phyloP scores from a whole-genome alignment of 1,284 basidiomycete species.

The Porodaedalea pini region DNA sequence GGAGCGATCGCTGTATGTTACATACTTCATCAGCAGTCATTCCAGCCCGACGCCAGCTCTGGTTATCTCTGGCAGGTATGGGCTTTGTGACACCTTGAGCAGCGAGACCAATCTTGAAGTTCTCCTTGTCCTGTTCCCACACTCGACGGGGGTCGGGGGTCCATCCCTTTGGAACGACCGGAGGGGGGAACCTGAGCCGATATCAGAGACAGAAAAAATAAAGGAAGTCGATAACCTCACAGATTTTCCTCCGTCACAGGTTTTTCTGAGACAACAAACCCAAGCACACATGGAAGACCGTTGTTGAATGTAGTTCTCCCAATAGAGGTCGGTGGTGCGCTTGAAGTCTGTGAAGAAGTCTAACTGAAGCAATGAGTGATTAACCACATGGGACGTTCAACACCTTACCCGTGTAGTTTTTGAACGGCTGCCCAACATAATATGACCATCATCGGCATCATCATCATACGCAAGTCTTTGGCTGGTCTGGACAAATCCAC shows the following conservation, averaged over 20 bases:
- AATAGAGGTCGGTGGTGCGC: constrained; percentile 25
- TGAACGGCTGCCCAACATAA: constrained; percentile 33
- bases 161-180: constrained; percentile 82
- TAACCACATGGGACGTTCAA: constrained; percentile 18
- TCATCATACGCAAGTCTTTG: constrained; percentile 74
- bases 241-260: constrained; percentile 71
- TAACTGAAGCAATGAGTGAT: constrained; percentile 21
- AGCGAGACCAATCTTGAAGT: constrained; percentile 25
- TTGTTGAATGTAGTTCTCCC: constrained; percentile 57
- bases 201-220: constrained; percentile 18
- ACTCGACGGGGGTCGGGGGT: constrained; percentile 76
- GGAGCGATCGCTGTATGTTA: neutral
- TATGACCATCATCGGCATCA: constrained; percentile 58
- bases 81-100: neutral
- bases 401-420: constrained; percentile 17
- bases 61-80: constrained; percentile 23
- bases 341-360: constrained; percentile 22
- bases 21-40: constrained; percentile 70
- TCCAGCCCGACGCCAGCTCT: constrained; percentile 49
- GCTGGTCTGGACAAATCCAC: constrained; percentile 33
- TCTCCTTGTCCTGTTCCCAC: constrained; percentile 58
- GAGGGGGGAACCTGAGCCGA: constrained; percentile 69
- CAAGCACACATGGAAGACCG: constrained; percentile 68
- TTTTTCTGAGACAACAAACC: constrained; percentile 70
- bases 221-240: constrained; percentile 41